phyloP scores from a whole-genome alignment of 768 basidiomycete genomes.

The Mycena metata region DNA sequence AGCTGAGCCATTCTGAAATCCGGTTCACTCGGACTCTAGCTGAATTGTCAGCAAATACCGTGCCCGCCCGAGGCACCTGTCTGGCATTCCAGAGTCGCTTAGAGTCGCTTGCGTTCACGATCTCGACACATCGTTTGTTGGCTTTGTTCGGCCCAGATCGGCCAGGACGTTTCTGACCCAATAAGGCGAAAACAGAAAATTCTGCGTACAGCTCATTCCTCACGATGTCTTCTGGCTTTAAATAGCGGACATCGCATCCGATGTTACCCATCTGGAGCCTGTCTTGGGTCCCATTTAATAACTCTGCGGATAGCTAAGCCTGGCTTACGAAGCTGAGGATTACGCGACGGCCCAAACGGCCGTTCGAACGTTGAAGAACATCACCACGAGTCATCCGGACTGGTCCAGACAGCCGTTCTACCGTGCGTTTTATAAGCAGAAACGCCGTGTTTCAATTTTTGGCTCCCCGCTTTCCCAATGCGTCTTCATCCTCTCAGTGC shows the following conservation, averaged over 20 bases:
- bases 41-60: too few species aligned
- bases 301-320: slow-evolving; percentile 4
- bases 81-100: too few species aligned
- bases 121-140: too few species aligned
- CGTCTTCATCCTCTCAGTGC: slow-evolving; percentile 31
- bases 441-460: neutral
- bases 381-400: slow-evolving; percentile 25
- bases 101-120: too few species aligned
- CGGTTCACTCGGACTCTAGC: too few species aligned
- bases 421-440: slow-evolving; percentile 32
- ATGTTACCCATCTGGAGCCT: too few species aligned
- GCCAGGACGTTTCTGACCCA: slow-evolving; percentile 11
- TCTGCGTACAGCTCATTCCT: too few species aligned
- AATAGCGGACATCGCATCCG: too few species aligned
- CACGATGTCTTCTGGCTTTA: neutral
- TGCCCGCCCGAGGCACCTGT: too few species aligned
- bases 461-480: slow-evolving; percentile 34
- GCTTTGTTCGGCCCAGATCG: neutral
- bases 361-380: slow-evolving; percentile 30
- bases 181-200: slow-evolving; percentile 13
- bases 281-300: neutral
- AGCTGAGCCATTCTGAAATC: too few species aligned
- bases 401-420: slow-evolving; percentile 24
- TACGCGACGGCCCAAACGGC: slow-evolving; percentile 27
- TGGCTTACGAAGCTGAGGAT: slow-evolving; percentile 27